Evolutionary conservation across 75 land plant genomes (phyloP).

Genomic region (Gnetum montanum): DNA sequence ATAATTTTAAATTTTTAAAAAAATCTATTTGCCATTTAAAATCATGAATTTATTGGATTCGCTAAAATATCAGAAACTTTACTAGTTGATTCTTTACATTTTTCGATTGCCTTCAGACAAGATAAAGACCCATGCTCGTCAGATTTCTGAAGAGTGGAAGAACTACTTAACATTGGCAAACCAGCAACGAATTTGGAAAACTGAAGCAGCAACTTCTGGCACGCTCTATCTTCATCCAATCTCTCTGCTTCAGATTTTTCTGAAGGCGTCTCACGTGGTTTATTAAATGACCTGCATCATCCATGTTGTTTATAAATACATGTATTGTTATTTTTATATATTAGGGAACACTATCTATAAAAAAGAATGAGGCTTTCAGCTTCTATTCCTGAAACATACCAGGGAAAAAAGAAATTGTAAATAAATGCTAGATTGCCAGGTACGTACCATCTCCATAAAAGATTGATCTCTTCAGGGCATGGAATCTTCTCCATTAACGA

Average conservation of each 20-base stretch:
- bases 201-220: conserved; percentile 8
- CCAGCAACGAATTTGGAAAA: neutral
- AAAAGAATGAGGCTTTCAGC: neutral
- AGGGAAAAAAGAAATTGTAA: neutral
- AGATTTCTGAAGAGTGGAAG: no score
- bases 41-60: no score
- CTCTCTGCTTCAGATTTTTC: conserved; percentile 19
- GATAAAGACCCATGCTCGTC: no score
- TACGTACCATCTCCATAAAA: conserved; percentile 81
- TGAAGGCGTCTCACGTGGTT: conserved; percentile 28
- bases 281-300: conserved; percentile 42
- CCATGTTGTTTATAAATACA: neutral
- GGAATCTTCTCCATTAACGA: conserved; percentile 34
- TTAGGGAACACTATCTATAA: neutral
- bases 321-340: neutral
- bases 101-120: no score
- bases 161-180: no score
- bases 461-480: conserved; percentile 54
- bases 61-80: no score
- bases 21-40: no score
- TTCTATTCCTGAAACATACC: neutral
- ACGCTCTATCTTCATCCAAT: conserved; percentile 39
- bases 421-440: neutral
- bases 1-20: no score
- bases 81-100: no score